phyloP scores from a whole-genome alignment of 1,284 basidiomycete genomes.

The Ceratobasidium sp. region DNA sequence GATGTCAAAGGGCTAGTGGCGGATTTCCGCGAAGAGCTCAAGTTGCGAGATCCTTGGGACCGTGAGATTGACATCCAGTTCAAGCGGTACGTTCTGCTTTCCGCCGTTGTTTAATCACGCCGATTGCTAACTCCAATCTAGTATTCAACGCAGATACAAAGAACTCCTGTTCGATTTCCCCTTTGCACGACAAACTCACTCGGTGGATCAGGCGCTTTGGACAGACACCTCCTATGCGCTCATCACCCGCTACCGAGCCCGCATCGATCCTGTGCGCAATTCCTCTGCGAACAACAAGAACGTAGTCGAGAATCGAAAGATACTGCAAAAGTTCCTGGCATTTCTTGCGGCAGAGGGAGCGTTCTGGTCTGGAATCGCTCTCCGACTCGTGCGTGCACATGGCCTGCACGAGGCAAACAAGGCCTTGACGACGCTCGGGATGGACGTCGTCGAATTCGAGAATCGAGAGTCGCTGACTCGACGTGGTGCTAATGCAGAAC shows the following conservation, averaged over 20 bases:
- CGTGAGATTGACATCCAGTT: conserved; percentile 80
- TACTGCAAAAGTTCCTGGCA: conserved; percentile 86
- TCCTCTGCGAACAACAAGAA: conserved; percentile 61
- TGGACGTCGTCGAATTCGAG: conserved; percentile 53
- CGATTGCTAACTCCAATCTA: conserved; percentile 54
- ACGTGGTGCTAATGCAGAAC: conserved; percentile 37
- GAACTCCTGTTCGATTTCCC: conserved; percentile 80
- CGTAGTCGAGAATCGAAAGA: conserved; percentile 81
- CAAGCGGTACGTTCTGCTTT: neutral
- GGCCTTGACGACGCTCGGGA: conserved; percentile 67
- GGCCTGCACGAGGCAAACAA: conserved; percentile 67
- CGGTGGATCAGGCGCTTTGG: conserved; percentile 87
- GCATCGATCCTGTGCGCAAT: conserved; percentile 59
- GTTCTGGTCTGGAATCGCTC: conserved; percentile 84
- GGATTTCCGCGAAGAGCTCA: conserved; percentile 64
- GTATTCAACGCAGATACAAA: conserved; percentile 80
- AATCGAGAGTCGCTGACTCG: conserved; percentile 44
- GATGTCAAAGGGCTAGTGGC: conserved; percentile 52
- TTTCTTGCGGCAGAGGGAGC: conserved; percentile 88
- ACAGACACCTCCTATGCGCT: conserved; percentile 90
- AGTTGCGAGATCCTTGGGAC: conserved; percentile 76
- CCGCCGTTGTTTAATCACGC: conserved; percentile 41
- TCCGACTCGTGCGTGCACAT: conserved; percentile 76
- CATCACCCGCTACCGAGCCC: conserved; percentile 85
- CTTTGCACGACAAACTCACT: conserved; percentile 77